phyloP scores from a whole-genome alignment of 1,139 yeast species.

The Trichomonascaceae sp. region DNA sequence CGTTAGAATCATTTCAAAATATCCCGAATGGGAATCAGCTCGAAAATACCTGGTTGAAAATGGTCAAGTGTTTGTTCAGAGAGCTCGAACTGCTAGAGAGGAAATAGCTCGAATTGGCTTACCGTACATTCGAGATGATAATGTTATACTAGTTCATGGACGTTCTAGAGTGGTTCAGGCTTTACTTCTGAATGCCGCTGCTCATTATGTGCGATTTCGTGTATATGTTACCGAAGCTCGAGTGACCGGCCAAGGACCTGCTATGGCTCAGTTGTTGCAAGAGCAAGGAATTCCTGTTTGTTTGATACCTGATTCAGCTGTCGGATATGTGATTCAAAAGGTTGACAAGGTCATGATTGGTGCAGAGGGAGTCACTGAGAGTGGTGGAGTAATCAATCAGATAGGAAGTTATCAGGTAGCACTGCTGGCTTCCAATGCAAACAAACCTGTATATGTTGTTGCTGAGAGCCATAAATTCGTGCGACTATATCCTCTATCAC shows the following conservation, averaged over 20 bases:
- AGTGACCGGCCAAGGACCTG: constrained; percentile 74
- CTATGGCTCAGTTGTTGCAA: constrained; percentile 64
- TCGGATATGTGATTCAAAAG: constrained; percentile 85
- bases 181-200: constrained; percentile 67
- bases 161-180: constrained; percentile 85
- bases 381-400: constrained; percentile 96
- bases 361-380: constrained; percentile 98
- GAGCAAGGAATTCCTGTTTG: constrained; percentile 86
- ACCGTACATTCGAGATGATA: constrained; percentile 90
- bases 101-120: constrained; percentile 85
- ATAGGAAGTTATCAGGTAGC: constrained; percentile 96
- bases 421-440: constrained; percentile 81
- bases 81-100: constrained; percentile 86
- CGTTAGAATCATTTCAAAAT: constrained; percentile 76
- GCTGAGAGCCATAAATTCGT: constrained; percentile 95
- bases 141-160: constrained; percentile 82
- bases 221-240: constrained; percentile 92
- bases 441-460: constrained; percentile 90
- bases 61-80: constrained; percentile 83
- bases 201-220: constrained; percentile 70
- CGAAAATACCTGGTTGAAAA: constrained; percentile 82
- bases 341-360: constrained; percentile 94
- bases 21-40: constrained; percentile 96
- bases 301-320: constrained; percentile 87
- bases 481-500: constrained; percentile 88